A percentile compares a stretch with the other conserved stretches of the same genome.
These are phyloP conservation scores for Phaeophleospora eucalypticola DNA, from an alignment of 2,329 filamentous ascomycete genomes.

Conservation along the genomic window DNA sequence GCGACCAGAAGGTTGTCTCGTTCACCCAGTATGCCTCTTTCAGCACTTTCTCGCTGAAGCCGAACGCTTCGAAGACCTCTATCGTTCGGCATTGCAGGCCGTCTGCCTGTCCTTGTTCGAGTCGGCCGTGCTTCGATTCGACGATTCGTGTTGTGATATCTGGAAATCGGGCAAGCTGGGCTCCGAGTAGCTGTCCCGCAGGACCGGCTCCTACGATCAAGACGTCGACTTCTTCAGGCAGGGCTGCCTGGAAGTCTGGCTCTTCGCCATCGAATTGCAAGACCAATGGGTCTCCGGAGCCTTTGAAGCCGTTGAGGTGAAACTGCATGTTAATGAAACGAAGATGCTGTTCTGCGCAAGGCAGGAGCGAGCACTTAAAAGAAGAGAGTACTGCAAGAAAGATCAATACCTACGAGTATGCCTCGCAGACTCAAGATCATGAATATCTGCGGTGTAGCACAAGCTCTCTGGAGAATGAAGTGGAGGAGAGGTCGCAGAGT, in stretches of 20 bases:
- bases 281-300: constrained; percentile 30
- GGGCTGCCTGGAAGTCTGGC: constrained; percentile 29
- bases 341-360: too few relatives aligned
- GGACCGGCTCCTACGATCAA: constrained; percentile 51
- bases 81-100: constrained; percentile 63
- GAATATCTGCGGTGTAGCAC: too few relatives aligned
- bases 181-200: constrained; percentile 45
- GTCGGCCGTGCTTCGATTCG: constrained; percentile 29
- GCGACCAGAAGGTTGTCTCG: constrained; percentile 59
- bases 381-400: too few relatives aligned
- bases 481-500: too few relatives aligned
- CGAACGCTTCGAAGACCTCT: constrained; percentile 71
- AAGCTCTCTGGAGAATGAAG: too few relatives aligned
- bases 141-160: constrained; percentile 49
- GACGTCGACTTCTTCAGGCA: constrained; percentile 41
- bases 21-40: constrained; percentile 65
- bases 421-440: too few relatives aligned
- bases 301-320: constrained; percentile 33
- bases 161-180: constrained; percentile 47
- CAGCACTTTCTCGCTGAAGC: constrained; percentile 60
- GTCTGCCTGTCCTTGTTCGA: constrained; percentile 43
- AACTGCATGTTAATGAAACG: too few relatives aligned
- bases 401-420: too few relatives aligned
- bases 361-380: too few relatives aligned
- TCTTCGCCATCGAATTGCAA: constrained; percentile 26